These are phyloP conservation scores for Chaetomium cochliodes DNA, from an alignment of 495 filamentous ascomycete genomes.

Conservation along the genomic window DNA sequence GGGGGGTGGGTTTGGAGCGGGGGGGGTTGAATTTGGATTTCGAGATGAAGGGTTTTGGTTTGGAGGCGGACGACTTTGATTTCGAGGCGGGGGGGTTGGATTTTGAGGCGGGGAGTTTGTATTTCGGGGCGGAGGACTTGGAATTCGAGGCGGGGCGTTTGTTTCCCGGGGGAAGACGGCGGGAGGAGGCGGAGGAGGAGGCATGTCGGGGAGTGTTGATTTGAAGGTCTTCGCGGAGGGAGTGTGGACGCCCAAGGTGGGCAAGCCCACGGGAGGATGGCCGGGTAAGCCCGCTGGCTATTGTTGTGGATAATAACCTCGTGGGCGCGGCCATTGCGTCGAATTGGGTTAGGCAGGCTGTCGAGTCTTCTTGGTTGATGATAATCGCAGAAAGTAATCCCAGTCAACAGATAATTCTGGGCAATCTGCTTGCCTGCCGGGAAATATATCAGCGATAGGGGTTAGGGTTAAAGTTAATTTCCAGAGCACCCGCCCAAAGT, in stretches of 20 bases:
- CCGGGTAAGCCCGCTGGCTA: neutral
- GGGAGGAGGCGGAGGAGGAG: neutral
- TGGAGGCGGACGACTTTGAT: neutral
- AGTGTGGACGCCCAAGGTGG: neutral
- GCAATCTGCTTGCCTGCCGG: constrained; percentile 17
- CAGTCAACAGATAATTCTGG: constrained; percentile 3
- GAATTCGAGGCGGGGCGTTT: neutral
- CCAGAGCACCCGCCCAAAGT: neutral
- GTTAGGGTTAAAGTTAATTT: constrained; percentile 25
- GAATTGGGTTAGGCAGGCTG: neutral
- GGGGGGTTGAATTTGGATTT: constrained; percentile 8
- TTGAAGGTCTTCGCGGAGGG: no score
- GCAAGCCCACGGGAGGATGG: neutral
- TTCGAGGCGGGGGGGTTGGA: neutral
- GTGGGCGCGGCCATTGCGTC: constrained; percentile 8
- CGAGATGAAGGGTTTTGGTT: no score
- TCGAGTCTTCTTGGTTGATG: neutral
- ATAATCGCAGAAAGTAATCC: neutral
- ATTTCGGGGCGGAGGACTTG: no score
- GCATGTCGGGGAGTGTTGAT: neutral
- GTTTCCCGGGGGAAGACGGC: no score
- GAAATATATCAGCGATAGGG: constrained; percentile 18
- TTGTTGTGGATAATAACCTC: neutral
- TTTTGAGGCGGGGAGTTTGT: neutral
- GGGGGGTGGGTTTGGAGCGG: neutral